These are phyloP conservation scores for Elongisporangium anandrum DNA, from an alignment of 352 stramenopile species.

Conservation along the genomic window DNA sequence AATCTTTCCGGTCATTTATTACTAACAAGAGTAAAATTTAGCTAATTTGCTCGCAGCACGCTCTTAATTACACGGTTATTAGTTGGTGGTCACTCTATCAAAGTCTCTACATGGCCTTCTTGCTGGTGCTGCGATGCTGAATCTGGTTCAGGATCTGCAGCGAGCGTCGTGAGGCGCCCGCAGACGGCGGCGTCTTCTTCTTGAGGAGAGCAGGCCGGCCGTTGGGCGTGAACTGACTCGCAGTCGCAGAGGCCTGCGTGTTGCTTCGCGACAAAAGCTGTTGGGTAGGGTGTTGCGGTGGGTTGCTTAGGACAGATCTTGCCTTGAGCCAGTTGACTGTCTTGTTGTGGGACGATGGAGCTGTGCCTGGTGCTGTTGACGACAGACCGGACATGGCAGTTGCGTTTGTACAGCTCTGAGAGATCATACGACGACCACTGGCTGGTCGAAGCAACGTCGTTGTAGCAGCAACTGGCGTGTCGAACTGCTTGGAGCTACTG, in stretches of 20 bases:
- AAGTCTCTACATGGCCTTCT: neutral
- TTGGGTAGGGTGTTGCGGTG: slow-evolving; percentile 6
- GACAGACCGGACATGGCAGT: neutral
- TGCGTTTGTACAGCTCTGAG: neutral
- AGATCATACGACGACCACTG: neutral
- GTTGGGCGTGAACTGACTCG: slow-evolving; percentile 35
- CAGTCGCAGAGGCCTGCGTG: slow-evolving; percentile 11
- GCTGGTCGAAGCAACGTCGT: neutral
- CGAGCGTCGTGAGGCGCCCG: slow-evolving; percentile 57
- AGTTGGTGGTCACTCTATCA: neutral
- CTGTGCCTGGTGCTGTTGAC: neutral
- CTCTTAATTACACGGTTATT: neutral
- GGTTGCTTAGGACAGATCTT: slow-evolving; percentile 40
- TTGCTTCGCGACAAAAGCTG: slow-evolving; percentile 6
- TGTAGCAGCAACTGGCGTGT: neutral
- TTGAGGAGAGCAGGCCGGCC: slow-evolving; percentile 24
- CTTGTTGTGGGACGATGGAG: slow-evolving; percentile 21
- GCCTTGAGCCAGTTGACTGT: slow-evolving; percentile 81
- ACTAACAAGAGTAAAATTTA: neutral
- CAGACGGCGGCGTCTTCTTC: slow-evolving; percentile 63
- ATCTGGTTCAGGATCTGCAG: slow-evolving; percentile 86
- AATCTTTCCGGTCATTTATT: neutral
- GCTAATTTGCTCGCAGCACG: neutral
- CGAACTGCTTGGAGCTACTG: neutral
- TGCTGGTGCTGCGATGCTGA: slow-evolving; percentile 36